Evolutionary conservation across 345 rosid genomes (phyloP).

Genomic region (Sisymbrium irio): DNA sequence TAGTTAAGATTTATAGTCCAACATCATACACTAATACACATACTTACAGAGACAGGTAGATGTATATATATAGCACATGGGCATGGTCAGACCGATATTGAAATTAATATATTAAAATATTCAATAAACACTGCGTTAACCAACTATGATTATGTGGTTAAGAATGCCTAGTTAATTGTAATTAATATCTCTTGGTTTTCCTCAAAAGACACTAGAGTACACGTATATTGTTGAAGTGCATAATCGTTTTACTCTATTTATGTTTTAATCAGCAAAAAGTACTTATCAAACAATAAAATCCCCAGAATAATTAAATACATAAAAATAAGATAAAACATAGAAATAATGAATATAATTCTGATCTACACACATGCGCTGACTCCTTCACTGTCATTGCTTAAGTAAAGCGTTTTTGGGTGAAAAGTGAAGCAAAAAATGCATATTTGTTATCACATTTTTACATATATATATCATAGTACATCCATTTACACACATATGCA

Average conservation of each 20-base stretch:
- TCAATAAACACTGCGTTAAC: conserved; percentile 14
- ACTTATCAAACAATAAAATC: background rate
- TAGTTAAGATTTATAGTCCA: background rate
- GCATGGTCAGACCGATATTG: conserved; percentile 1
- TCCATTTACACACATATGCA: background rate
- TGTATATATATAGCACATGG: conserved; percentile 24
- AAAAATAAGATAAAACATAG: background rate
- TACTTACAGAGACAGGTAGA: background rate
- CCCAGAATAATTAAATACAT: background rate
- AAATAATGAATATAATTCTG: conserved; percentile 14
- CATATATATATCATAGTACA: background rate
- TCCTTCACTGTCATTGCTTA: conserved; percentile 16
- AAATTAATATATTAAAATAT: background rate
- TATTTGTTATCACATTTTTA: conserved; percentile 7
- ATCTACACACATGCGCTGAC: conserved; percentile 22
- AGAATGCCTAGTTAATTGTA: conserved; percentile 33
- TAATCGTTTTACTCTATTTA: background rate
- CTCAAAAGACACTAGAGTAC: conserved; percentile 26
- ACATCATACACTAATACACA: background rate
- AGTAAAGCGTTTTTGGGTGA: conserved; percentile 1
- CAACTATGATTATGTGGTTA: conserved; percentile 15
- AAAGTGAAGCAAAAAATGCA: conserved; percentile 21
- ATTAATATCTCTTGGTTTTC: conserved; percentile 19
- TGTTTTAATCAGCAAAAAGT: background rate
- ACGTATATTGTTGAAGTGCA: background rate